These are phyloP conservation scores for Iris pallida DNA, from an alignment of 116 monocot species.

Conservation along the genomic window DNA sequence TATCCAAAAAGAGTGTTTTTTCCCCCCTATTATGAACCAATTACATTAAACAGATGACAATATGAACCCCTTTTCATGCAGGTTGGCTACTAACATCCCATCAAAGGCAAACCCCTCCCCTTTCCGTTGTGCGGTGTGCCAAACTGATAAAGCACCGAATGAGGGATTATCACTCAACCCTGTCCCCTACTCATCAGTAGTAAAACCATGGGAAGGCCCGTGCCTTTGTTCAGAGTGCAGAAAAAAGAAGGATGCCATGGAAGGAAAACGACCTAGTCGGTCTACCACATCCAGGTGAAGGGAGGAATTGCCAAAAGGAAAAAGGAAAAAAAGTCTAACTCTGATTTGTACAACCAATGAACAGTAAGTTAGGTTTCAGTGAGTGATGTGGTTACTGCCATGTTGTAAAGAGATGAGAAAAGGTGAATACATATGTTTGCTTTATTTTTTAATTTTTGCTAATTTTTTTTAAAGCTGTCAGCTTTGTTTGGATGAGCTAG, in stretches of 20 bases:
- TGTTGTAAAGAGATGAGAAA: constrained; percentile 11
- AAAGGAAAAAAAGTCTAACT: not conserved
- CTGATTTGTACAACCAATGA: not conserved
- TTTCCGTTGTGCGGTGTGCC: constrained; percentile 25
- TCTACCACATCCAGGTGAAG: constrained; percentile 23
- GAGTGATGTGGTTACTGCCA: constrained; percentile 1
- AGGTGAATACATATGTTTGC: constrained; percentile 8
- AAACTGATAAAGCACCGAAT: constrained; percentile 18
- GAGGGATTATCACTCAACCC: not conserved
- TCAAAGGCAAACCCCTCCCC: constrained; percentile 12
- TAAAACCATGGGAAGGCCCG: constrained; percentile 32
- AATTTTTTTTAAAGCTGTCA: constrained; percentile 5
- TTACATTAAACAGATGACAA: not conserved
- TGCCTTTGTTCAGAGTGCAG: constrained; percentile 65
- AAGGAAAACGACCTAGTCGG: constrained; percentile 49
- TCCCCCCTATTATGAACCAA: too few relatives aligned
- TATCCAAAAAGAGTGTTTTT: too few relatives aligned
- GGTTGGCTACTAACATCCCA: constrained; percentile 5
- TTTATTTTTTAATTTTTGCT: not conserved
- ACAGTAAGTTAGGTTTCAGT: not conserved
- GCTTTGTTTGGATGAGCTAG: constrained; percentile 28
- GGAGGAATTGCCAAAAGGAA: constrained; percentile 5
- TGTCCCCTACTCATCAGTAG: constrained; percentile 12
- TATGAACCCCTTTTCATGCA: not conserved
- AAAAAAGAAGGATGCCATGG: constrained; percentile 90